Evolutionary conservation across 1,284 basidiomycete genomes (phyloP).

Genomic region (Sphagnurus paluster): DNA sequence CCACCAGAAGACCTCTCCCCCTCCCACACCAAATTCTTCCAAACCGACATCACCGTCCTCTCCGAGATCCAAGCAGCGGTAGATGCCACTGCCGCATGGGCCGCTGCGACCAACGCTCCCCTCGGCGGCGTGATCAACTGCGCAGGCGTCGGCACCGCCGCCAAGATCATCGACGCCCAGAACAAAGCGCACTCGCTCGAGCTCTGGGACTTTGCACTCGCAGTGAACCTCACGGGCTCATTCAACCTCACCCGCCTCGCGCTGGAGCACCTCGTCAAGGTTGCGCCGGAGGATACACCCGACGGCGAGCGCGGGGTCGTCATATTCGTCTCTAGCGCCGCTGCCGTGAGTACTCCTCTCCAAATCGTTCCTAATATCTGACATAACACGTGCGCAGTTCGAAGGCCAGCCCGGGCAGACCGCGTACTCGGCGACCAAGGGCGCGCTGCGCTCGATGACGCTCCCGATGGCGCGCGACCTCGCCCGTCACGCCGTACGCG

Average conservation of each 20-base stretch:
- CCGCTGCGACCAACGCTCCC: conserved; percentile 37
- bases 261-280: conserved; percentile 46
- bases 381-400: conserved; percentile 19
- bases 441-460: conserved; percentile 54
- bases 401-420: conserved; percentile 51
- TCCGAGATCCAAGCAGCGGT: conserved; percentile 42
- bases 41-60: conserved; percentile 44
- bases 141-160: conserved; percentile 48
- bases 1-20: conserved; percentile 29
- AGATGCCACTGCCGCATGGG: conserved; percentile 38
- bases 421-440: conserved; percentile 56
- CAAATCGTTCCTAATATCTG: not conserved
- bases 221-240: conserved; percentile 52
- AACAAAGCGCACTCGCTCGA: conserved; percentile 49
- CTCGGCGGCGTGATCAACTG: conserved; percentile 56
- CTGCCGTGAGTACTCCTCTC: conserved; percentile 44
- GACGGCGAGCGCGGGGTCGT: conserved; percentile 57
- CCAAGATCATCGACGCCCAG: conserved; percentile 48
- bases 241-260: conserved; percentile 57
- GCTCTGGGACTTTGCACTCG: conserved; percentile 50
- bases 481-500: conserved; percentile 48
- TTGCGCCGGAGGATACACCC: conserved; percentile 41
- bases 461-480: conserved; percentile 59
- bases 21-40: conserved; percentile 39
- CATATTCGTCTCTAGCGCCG: conserved; percentile 55